These are phyloP conservation scores for Iris macrosiphon DNA, from an alignment of 106 monocot species.

Conservation along the genomic window DNA sequence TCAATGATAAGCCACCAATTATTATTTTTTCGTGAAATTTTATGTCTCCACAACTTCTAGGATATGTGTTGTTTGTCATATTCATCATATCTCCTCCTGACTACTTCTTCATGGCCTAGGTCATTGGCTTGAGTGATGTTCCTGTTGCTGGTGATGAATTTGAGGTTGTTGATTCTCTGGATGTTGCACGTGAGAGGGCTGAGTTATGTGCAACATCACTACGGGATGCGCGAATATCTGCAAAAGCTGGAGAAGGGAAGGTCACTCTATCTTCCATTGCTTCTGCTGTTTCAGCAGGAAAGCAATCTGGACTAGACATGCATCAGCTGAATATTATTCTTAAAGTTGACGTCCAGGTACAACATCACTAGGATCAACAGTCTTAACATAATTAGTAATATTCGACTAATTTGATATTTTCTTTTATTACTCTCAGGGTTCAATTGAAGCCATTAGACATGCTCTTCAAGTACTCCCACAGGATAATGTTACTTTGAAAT, in stretches of 20 bases:
- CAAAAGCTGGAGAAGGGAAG: conserved; percentile 83
- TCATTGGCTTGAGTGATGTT: conserved; percentile 78
- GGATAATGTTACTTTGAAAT: conserved; percentile 80
- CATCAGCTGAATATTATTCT: conserved; percentile 92
- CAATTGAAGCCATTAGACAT: conserved; percentile 92
- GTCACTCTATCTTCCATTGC: conserved; percentile 87
- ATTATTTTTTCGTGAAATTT: no score
- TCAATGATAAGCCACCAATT: no score
- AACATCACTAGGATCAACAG: conserved; percentile 41
- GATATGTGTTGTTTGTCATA: no score
- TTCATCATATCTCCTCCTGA: no score
- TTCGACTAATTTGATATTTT: conserved; percentile 3
- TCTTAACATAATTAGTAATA: conserved; percentile 14
- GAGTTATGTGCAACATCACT: conserved; percentile 54
- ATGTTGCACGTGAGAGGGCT: conserved; percentile 73
- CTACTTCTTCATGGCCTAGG: conserved; percentile 31
- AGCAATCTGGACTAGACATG: conserved; percentile 66
- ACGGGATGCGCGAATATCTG: conserved; percentile 53
- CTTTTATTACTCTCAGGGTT: conserved; percentile 53
- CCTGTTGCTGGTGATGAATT: conserved; percentile 96
- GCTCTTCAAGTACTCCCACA: conserved; percentile 90
- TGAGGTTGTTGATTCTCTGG: conserved; percentile 83
- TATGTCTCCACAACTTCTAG: no score
- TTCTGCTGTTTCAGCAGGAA: conserved; percentile 64
- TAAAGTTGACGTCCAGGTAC: conserved; percentile 98